A percentile compares a stretch with the other conserved stretches of the same genome.
Evolutionary conservation across 2,329 filamentous ascomycete species (phyloP).

Genomic region (Westerdykella sp.): DNA sequence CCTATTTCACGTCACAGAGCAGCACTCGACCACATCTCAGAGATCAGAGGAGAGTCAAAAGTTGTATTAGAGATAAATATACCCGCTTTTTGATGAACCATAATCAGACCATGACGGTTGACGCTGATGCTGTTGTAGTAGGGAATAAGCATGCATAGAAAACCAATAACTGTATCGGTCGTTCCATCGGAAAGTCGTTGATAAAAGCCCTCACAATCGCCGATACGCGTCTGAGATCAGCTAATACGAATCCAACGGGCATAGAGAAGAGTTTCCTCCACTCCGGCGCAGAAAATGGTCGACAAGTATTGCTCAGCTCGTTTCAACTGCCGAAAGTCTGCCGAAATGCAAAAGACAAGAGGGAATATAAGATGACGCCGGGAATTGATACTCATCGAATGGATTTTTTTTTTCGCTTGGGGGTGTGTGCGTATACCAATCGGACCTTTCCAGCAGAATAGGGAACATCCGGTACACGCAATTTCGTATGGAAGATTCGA

Average conservation of each 20-base stretch:
- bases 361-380: slow-evolving; percentile 17
- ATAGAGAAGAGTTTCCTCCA: slow-evolving; percentile 9
- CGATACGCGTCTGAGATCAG: slow-evolving; percentile 9
- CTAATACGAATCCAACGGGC: slow-evolving; percentile 10
- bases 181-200: background rate
- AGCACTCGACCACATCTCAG: too few relatives aligned
- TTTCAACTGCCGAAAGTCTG: slow-evolving; percentile 10
- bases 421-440: background rate
- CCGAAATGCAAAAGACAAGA: slow-evolving; percentile 31
- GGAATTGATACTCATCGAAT: slow-evolving; percentile 23
- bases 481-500: background rate
- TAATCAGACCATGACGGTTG: background rate
- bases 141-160: slow-evolving; percentile 15
- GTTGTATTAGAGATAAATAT: background rate
- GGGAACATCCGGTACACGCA: slow-evolving; percentile 25
- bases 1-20: too few relatives aligned
- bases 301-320: slow-evolving; percentile 8
- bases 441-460: background rate
- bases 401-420: background rate
- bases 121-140: too few relatives aligned
- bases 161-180: slow-evolving; percentile 8
- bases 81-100: background rate
- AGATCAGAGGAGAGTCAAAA: too few relatives aligned
- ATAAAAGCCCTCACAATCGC: slow-evolving; percentile 5
- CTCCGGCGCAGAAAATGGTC: slow-evolving; percentile 11